Conservation (phyloP, 1,284 basidiomycete species). For the Boletellus dicymbophilus region DNA sequence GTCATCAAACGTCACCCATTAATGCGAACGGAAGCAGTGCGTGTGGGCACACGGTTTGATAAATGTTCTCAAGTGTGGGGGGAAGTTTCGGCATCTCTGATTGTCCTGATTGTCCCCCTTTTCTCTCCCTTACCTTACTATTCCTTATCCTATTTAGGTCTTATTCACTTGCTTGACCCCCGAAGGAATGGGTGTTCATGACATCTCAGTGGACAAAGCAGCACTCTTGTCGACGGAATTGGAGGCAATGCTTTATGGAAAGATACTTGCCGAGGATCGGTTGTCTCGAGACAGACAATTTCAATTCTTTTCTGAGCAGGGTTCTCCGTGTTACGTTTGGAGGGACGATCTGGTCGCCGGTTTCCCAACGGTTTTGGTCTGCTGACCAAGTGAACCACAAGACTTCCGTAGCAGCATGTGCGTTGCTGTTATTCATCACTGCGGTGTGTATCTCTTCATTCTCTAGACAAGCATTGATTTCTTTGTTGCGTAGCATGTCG, state of each 20-base stretch:
- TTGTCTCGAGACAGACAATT: background rate
- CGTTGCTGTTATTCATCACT: constrained; percentile 8
- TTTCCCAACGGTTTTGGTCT: background rate
- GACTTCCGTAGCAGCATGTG: background rate
- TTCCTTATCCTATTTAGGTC: background rate
- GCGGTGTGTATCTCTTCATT: background rate
- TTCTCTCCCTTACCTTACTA: background rate
- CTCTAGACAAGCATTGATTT: background rate
- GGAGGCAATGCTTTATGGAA: constrained; percentile 18
- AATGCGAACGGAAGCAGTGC: too few relatives aligned
- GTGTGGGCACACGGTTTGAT: background rate
- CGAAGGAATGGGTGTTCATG: constrained; percentile 1
- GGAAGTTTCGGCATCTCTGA: background rate
- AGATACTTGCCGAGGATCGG: background rate
- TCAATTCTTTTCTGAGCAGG: background rate
- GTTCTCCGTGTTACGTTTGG: constrained; percentile 8
- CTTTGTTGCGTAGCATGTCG: constrained; percentile 9
- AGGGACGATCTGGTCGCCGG: constrained; percentile 5
- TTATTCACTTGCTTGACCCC: background rate
- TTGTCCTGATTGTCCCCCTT: background rate
- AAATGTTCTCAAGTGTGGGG: background rate
- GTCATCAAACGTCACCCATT: too few relatives aligned
- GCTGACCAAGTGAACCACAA: background rate
- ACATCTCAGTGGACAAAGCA: constrained; percentile 17
- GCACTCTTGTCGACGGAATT: constrained; percentile 13